phyloP scores from a whole-genome alignment of 306 rosid species.

The Myrica gale region DNA sequence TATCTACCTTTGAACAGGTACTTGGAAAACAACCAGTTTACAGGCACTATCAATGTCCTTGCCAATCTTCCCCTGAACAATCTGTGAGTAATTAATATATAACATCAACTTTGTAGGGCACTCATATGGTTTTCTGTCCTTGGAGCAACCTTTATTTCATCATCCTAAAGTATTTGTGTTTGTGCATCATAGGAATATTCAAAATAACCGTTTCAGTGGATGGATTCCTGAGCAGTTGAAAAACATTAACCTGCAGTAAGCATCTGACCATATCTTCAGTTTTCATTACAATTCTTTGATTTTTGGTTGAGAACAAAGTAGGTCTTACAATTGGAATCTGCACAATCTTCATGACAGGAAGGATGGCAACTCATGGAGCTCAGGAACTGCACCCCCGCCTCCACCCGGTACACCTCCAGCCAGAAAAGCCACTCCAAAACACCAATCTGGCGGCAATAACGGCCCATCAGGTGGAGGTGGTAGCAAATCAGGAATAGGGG shows the following conservation, averaged over 20 bases:
- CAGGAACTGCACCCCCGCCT: slow-evolving; percentile 96
- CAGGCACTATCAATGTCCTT: slow-evolving; percentile 81
- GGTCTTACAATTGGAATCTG: slow-evolving; percentile 28
- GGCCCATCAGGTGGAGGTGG: slow-evolving; percentile 52
- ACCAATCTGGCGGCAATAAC: slow-evolving; percentile 46
- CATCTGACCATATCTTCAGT: slow-evolving; percentile 26
- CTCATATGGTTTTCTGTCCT: slow-evolving; percentile 15
- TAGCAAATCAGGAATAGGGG: slow-evolving; percentile 86
- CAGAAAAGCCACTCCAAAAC: slow-evolving; percentile 40
- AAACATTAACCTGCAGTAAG: slow-evolving; percentile 72
- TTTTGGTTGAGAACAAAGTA: slow-evolving; percentile 11
- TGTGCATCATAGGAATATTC: slow-evolving; percentile 65
- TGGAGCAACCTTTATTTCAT: slow-evolving; percentile 13
- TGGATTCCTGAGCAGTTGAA: slow-evolving; percentile 84
- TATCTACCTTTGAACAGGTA: slow-evolving; percentile 44
- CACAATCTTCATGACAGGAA: slow-evolving; percentile 50
- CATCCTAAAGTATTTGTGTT: slow-evolving; percentile 19
- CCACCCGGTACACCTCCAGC: slow-evolving; percentile 93
- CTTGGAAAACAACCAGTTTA: slow-evolving; percentile 85
- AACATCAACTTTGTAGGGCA: slow-evolving; percentile 22
- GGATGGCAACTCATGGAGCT: slow-evolving; percentile 76
- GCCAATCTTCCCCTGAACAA: slow-evolving; percentile 75
- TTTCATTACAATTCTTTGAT: slow-evolving; percentile 1
- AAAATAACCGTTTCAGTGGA: slow-evolving; percentile 78
- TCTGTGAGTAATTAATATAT: slow-evolving; percentile 49